phyloP scores from a whole-genome alignment of 176 grass and related monocot species.

The Elaeis guineensis region DNA sequence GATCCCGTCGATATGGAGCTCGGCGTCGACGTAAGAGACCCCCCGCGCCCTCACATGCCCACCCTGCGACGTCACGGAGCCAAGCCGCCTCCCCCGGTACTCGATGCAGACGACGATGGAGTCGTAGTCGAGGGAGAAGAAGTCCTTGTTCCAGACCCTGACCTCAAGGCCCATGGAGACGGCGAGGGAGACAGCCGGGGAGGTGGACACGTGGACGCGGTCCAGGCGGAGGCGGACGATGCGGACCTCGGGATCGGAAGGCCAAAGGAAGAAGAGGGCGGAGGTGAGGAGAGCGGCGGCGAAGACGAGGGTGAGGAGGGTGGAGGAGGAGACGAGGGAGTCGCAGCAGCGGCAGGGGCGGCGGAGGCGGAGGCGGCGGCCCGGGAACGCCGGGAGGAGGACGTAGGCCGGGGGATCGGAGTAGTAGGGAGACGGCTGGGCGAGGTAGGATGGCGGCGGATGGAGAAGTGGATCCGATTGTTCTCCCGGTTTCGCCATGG shows the following conservation, averaged over 20 bases:
- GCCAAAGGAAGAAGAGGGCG: conserved; percentile 40
- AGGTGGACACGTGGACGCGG: conserved; percentile 38
- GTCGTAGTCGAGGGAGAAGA: conserved; percentile 53
- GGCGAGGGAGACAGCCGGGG: conserved; percentile 39
- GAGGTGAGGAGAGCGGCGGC: conserved; percentile 22
- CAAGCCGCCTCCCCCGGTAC: conserved; percentile 49
- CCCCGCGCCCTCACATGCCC: conserved; percentile 43
- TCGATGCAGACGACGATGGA: conserved; percentile 41
- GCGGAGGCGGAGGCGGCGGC: not conserved
- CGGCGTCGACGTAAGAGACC: conserved; percentile 54
- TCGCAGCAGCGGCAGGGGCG: conserved; percentile 21
- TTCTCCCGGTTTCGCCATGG: too few species aligned
- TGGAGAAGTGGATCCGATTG: too few species aligned
- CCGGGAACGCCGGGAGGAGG: too few species aligned
- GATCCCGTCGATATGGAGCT: conserved; percentile 49
- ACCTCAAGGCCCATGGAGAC: conserved; percentile 40
- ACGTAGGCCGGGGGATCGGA: too few species aligned
- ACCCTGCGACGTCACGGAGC: conserved; percentile 35
- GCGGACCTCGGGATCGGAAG: conserved; percentile 44
- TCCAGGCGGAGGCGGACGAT: conserved; percentile 54
- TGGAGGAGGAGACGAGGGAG: conserved; percentile 14
- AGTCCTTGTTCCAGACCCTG: conserved; percentile 51
- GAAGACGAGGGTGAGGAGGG: too few species aligned
- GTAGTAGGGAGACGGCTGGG: too few species aligned
- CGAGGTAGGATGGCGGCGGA: too few species aligned